Conservation (phyloP, 2,329 filamentous ascomycete species). For the Aureobasidium sp. region DNA sequence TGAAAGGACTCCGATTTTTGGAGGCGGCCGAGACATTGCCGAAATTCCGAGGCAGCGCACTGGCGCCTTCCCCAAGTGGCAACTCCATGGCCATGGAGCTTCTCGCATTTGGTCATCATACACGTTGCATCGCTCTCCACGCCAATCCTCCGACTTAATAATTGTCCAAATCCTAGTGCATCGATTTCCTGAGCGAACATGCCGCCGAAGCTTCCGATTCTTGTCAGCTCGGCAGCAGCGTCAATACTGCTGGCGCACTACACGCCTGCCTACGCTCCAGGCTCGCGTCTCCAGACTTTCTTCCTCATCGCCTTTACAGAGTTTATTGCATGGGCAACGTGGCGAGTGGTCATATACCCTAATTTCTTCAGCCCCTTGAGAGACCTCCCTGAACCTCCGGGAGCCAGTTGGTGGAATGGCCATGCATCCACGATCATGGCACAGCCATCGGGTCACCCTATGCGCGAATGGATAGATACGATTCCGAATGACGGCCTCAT, state of each 20-base stretch:
- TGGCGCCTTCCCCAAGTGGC: slow-evolving; percentile 2
- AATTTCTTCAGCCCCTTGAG: slow-evolving; percentile 52
- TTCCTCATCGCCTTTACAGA: slow-evolving; percentile 35
- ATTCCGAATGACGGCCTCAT: slow-evolving; percentile 52
- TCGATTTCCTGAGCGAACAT: not conserved
- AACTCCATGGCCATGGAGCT: not conserved
- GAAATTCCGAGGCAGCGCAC: not conserved
- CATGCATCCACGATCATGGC: slow-evolving; percentile 37
- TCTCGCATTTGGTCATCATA: not conserved
- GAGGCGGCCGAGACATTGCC: not conserved
- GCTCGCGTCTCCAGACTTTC: slow-evolving; percentile 34
- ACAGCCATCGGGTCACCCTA: slow-evolving; percentile 39
- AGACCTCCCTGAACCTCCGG: slow-evolving; percentile 48
- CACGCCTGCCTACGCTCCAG: slow-evolving; percentile 28
- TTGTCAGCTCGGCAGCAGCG: slow-evolving; percentile 15
- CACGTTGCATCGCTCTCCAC: not conserved
- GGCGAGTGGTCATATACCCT: slow-evolving; percentile 49
- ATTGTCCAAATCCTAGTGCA: not conserved
- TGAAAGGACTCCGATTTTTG: not conserved
- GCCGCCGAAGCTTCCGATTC: slow-evolving; percentile 12
- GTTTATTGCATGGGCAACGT: slow-evolving; percentile 32
- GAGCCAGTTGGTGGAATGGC: slow-evolving; percentile 32
- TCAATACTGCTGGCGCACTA: slow-evolving; percentile 29
- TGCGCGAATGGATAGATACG: slow-evolving; percentile 45
- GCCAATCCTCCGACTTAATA: not conserved